phyloP scores from a whole-genome alignment of 495 filamentous ascomycete genomes.

The Penicillium arizonense region DNA sequence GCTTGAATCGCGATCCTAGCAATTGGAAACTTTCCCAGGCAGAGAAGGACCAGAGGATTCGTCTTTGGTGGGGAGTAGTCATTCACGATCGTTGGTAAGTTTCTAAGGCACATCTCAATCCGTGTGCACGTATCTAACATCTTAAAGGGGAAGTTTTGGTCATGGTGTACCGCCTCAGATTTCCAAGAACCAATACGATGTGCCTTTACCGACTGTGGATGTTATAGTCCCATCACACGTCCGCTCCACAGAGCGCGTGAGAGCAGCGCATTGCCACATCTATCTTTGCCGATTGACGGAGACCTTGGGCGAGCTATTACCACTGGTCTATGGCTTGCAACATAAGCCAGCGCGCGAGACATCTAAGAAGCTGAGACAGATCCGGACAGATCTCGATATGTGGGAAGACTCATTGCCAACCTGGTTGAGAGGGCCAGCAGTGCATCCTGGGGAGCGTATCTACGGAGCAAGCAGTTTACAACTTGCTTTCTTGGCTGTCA shows the following conservation, averaged over 20 bases:
- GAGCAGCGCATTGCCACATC: constrained; percentile 50
- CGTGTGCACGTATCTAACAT: constrained; percentile 1
- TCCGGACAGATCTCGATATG: constrained; percentile 44
- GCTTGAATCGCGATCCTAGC: constrained; percentile 49
- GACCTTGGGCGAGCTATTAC: constrained; percentile 50
- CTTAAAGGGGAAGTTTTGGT: constrained; percentile 48
- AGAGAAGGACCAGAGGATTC: constrained; percentile 48
- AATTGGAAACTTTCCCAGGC: constrained; percentile 47
- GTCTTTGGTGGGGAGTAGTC: constrained; percentile 54
- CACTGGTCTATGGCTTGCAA: constrained; percentile 48
- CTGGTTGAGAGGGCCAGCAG: constrained; percentile 35
- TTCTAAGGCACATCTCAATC: neutral
- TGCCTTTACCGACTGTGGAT: constrained; percentile 48
- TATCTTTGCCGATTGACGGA: constrained; percentile 52
- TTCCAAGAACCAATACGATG: constrained; percentile 51
- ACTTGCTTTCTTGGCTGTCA: constrained; percentile 49
- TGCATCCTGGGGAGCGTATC: constrained; percentile 30
- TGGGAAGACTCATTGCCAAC: constrained; percentile 49
- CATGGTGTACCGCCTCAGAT: constrained; percentile 53
- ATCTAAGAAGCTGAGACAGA: constrained; percentile 38
- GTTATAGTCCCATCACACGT: constrained; percentile 30
- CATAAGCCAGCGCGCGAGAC: constrained; percentile 42
- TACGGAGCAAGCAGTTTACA: constrained; percentile 50
- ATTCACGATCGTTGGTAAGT: constrained; percentile 54
- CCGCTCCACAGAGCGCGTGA: constrained; percentile 41